These are phyloP conservation scores for Pseudopyricularia javanii DNA, from an alignment of 2,329 filamentous ascomycete species.

Conservation along the genomic window DNA sequence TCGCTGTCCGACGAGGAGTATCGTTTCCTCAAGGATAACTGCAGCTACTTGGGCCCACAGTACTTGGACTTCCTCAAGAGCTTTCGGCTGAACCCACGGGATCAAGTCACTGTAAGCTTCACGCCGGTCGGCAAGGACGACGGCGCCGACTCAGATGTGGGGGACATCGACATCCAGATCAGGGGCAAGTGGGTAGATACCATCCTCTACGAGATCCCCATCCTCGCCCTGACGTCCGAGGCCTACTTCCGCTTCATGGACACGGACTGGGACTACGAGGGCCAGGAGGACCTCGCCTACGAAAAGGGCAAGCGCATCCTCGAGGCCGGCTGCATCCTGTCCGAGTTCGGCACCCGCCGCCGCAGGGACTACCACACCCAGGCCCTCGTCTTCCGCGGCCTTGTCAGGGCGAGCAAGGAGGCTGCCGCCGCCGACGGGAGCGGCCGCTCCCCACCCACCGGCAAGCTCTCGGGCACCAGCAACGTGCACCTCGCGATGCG, in stretches of 20 bases:
- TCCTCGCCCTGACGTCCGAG: slow-evolving; percentile 84
- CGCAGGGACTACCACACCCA: slow-evolving; percentile 92
- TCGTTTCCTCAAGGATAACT: slow-evolving; percentile 63
- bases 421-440: slow-evolving; percentile 46
- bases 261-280: slow-evolving; percentile 78
- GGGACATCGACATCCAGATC: slow-evolving; percentile 65
- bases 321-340: slow-evolving; percentile 74
- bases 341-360: slow-evolving; percentile 85
- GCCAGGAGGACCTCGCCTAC: slow-evolving; percentile 75
- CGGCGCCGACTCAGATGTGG: slow-evolving; percentile 51
- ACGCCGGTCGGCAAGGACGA: slow-evolving; percentile 40
- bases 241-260: slow-evolving; percentile 97
- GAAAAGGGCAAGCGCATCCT: slow-evolving; percentile 69
- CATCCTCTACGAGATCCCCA: slow-evolving; percentile 93
- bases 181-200: slow-evolving; percentile 85
- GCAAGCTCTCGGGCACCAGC: slow-evolving; percentile 76
- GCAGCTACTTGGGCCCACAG: slow-evolving; percentile 63
- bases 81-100: slow-evolving; percentile 68
- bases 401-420: slow-evolving; percentile 68
- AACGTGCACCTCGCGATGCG: slow-evolving; percentile 97
- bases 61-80: slow-evolving; percentile 74
- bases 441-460: slow-evolving; percentile 44
- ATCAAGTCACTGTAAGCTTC: slow-evolving; percentile 68
- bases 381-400: slow-evolving; percentile 75
- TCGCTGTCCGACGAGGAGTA: slow-evolving; percentile 69